phyloP scores from a whole-genome alignment of 139 green algal species.

The Coccomyxa sp. region DNA sequence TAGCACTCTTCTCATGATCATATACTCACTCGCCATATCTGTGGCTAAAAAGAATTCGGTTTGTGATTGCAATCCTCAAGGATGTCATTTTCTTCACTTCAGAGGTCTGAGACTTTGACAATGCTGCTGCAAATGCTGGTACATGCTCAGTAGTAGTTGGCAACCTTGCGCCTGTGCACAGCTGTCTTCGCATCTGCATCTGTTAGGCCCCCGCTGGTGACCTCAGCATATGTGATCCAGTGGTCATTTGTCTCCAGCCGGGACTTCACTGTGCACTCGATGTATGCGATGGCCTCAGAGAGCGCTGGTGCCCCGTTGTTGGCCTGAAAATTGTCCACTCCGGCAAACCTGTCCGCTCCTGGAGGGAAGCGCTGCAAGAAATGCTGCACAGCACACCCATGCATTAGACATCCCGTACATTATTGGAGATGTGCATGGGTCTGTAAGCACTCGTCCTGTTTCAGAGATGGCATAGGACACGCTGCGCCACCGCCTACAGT shows the following conservation, averaged over 20 bases:
- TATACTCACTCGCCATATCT: no score
- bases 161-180: constrained; percentile 89
- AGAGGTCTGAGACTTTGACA: no score
- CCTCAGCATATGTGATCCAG: constrained; percentile 92
- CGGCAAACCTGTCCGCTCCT: constrained; percentile 90
- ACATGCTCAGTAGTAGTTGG: constrained; percentile 88
- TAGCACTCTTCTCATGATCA: no score
- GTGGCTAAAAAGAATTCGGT: no score
- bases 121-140: no score
- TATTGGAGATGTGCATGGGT: no score
- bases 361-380: constrained; percentile 90
- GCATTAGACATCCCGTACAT: no score
- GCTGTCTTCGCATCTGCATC: constrained; percentile 73
- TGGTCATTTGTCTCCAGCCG: constrained; percentile 95
- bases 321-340: constrained; percentile 29
- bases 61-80: no score
- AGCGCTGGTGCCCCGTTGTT: constrained; percentile 58
- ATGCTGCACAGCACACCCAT: constrained; percentile 21
- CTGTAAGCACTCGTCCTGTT: no score
- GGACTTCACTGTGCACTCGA: constrained; percentile 82
- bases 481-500: no score
- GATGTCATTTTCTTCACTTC: no score
- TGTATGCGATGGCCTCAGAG: constrained; percentile 65
- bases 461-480: no score
- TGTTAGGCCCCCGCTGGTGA: constrained; percentile 67